A percentile compares a stretch with the other conserved stretches of the same genome.
These are phyloP conservation scores for Coelastrella sp. DNA, from an alignment of 139 green algal genomes.

Conservation along the genomic window DNA sequence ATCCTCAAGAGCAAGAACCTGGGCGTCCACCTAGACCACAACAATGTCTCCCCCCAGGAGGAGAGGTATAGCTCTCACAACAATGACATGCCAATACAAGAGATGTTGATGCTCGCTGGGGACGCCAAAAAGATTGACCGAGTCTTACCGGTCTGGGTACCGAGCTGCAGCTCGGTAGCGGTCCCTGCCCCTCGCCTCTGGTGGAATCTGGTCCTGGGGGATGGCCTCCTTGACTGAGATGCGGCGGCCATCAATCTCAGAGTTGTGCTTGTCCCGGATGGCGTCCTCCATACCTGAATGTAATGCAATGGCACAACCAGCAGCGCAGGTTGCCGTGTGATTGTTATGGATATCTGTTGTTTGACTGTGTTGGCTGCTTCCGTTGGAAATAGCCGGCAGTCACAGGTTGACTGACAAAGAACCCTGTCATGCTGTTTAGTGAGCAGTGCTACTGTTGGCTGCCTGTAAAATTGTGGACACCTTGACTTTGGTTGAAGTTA, in stretches of 20 bases:
- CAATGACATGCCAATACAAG: neutral
- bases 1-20: too few relatives aligned
- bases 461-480: too few relatives aligned
- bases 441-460: too few relatives aligned
- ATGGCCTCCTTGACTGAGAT: conserved; percentile 46
- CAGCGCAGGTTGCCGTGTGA: neutral
- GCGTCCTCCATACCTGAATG: conserved; percentile 36
- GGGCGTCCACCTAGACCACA: too few relatives aligned
- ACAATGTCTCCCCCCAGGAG: too few relatives aligned
- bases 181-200: conserved; percentile 31
- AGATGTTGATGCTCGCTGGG: neutral
- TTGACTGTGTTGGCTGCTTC: too few relatives aligned
- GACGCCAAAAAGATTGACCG: neutral
- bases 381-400: too few relatives aligned
- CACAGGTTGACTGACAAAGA: too few relatives aligned
- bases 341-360: neutral
- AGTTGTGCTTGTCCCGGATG: conserved; percentile 46
- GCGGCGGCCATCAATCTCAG: conserved; percentile 35
- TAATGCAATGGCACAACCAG: neutral
- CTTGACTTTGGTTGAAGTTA: too few relatives aligned
- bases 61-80: neutral
- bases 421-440: too few relatives aligned
- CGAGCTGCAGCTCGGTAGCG: conserved; percentile 11
- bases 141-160: conserved; percentile 2
- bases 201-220: conserved; percentile 30